Evolutionary conservation across 768 basidiomycete species (phyloP).

Genomic region (Postia placenta): DNA sequence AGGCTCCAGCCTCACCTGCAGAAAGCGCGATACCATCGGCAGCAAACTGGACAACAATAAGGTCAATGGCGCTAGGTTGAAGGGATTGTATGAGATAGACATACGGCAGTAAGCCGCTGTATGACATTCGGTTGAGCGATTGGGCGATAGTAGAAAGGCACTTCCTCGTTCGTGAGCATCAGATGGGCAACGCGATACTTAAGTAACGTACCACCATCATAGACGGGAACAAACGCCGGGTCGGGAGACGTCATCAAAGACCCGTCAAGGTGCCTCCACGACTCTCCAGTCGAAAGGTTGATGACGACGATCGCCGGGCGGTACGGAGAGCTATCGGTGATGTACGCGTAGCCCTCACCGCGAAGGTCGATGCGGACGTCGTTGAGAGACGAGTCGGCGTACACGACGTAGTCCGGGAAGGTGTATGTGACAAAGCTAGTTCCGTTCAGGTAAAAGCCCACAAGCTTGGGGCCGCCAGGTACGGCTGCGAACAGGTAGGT

Average conservation of each 20-base stretch:
- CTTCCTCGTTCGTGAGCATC: neutral
- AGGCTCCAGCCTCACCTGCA: slow-evolving; percentile 2
- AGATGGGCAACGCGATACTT: slow-evolving; percentile 1
- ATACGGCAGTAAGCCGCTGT: neutral
- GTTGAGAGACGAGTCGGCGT: slow-evolving; percentile 18
- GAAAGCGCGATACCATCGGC: slow-evolving; percentile 16
- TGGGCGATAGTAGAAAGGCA: slow-evolving; percentile 8
- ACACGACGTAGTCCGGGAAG: slow-evolving; percentile 14
- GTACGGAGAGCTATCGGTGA: slow-evolving; percentile 14
- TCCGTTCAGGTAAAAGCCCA: slow-evolving; percentile 15
- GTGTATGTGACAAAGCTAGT: slow-evolving; percentile 9
- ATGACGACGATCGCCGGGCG: slow-evolving; percentile 14
- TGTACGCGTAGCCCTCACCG: slow-evolving; percentile 15
- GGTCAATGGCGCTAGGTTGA: slow-evolving; percentile 1
- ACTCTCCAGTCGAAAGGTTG: slow-evolving; percentile 11
- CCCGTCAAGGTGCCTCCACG: slow-evolving; percentile 16
- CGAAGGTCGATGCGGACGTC: slow-evolving; percentile 19
- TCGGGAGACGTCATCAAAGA: slow-evolving; percentile 1
- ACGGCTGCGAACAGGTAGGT: slow-evolving; percentile 8
- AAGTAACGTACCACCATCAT: slow-evolving; percentile 8
- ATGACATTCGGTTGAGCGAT: slow-evolving; percentile 5
- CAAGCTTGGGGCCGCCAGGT: slow-evolving; percentile 17
- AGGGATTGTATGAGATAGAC: neutral
- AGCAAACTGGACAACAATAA: slow-evolving; percentile 7
- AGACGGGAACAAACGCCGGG: slow-evolving; percentile 7